phyloP scores from a whole-genome alignment of 75 land plant genomes.

The Cupressus sempervirens region DNA sequence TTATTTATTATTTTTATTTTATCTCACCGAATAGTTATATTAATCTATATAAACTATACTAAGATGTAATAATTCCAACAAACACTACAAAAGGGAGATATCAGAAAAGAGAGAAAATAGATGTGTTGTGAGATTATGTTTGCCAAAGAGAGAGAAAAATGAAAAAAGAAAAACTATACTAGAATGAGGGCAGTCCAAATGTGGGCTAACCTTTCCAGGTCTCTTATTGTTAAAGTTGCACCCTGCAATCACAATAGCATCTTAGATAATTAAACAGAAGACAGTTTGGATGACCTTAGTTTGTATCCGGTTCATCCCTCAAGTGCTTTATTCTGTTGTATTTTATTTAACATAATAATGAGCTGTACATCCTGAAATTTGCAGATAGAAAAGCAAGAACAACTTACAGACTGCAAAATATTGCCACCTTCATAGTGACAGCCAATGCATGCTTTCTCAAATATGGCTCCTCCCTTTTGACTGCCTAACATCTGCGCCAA shows the following conservation, averaged over 20 bases:
- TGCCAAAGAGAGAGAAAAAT: not conserved
- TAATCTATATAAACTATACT: too few relatives aligned
- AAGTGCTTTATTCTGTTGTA: not conserved
- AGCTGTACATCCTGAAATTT: not conserved
- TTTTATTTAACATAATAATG: not conserved
- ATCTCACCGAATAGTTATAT: too few relatives aligned
- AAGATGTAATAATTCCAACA: too few relatives aligned
- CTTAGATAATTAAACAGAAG: not conserved
- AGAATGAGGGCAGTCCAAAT: not conserved
- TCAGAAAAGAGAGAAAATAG: too few relatives aligned
- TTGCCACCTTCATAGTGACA: constrained; percentile 91
- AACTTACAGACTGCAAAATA: constrained; percentile 71
- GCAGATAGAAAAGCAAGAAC: not conserved
- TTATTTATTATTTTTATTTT: too few relatives aligned
- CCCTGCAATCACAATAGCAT: constrained; percentile 16
- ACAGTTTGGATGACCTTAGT: not conserved
- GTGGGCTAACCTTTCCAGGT: constrained; percentile 18
- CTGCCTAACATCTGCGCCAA: constrained; percentile 26
- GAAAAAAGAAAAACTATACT: not conserved
- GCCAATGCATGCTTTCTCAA: constrained; percentile 64
- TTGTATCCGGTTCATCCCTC: not conserved
- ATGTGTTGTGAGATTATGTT: too few relatives aligned
- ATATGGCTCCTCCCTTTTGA: constrained; percentile 45
- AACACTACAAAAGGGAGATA: too few relatives aligned
- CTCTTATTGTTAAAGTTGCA: constrained; percentile 18